Conservation (phyloP, 2,329 filamentous ascomycete genomes). For the Cordyceps javanica region DNA sequence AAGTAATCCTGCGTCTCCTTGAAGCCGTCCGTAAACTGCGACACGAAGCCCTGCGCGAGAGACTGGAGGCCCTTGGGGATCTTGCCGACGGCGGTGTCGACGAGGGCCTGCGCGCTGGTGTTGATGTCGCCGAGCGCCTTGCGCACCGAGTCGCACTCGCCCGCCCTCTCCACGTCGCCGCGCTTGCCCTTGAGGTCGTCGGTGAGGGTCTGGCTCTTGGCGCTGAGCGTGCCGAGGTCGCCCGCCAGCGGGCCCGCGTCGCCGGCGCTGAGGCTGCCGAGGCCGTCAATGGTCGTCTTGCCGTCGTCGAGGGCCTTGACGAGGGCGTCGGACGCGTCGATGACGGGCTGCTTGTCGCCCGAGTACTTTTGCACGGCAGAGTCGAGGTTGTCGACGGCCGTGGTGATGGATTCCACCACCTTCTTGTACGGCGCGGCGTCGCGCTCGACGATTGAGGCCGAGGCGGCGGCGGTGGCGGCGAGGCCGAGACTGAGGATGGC, state of each 20-base stretch:
- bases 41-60: not conserved
- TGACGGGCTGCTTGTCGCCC: slow-evolving; percentile 7
- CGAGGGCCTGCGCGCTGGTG: not conserved
- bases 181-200: slow-evolving; percentile 16
- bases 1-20: slow-evolving; percentile 10
- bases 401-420: slow-evolving; percentile 10
- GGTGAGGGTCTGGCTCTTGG: slow-evolving; percentile 7
- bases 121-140: slow-evolving; percentile 3
- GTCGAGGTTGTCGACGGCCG: slow-evolving; percentile 6
- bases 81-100: slow-evolving; percentile 2
- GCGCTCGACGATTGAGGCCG: slow-evolving; percentile 6
- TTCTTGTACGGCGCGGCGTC: slow-evolving; percentile 8
- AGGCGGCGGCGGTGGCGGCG: not conserved
- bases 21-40: not conserved
- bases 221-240: slow-evolving; percentile 3
- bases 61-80: slow-evolving; percentile 1
- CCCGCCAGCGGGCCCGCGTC: not conserved
- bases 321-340: slow-evolving; percentile 9
- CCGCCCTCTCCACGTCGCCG: slow-evolving; percentile 1
- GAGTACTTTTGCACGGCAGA: slow-evolving; percentile 1
- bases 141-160: slow-evolving; percentile 10
- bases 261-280: not conserved
- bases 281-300: slow-evolving; percentile 5
- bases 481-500: not conserved
- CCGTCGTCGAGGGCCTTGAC: slow-evolving; percentile 9